phyloP scores from a whole-genome alignment of 1,139 yeast species.

The Yueomyces sp. region DNA sequence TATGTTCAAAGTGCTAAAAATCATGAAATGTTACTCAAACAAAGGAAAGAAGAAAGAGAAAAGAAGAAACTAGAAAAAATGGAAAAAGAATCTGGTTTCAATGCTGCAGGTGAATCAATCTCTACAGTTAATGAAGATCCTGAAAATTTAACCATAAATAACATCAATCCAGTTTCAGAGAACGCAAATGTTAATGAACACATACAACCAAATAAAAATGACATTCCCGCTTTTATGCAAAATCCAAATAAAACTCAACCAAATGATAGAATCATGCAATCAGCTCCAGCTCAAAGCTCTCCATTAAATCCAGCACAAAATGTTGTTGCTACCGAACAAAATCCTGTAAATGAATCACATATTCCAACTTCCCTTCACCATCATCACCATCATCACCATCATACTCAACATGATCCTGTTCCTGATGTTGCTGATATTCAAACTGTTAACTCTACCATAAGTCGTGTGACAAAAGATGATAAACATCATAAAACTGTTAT shows the following conservation, averaged over 20 bases:
- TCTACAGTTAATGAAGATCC: background rate
- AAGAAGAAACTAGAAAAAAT: slow-evolving; percentile 3
- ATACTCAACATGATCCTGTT: background rate
- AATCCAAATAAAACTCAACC: background rate
- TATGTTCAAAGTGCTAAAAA: slow-evolving; percentile 36
- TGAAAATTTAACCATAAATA: background rate
- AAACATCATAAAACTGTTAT: slow-evolving; percentile 21
- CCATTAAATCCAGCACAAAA: background rate
- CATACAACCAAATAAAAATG: background rate
- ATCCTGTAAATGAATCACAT: too few relatives aligned
- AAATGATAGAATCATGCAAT: too few relatives aligned
- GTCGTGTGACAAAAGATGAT: slow-evolving; percentile 6
- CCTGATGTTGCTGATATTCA: background rate
- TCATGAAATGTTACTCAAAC: slow-evolving; percentile 30
- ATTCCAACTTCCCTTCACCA: background rate
- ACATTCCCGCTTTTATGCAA: background rate
- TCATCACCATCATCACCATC: background rate
- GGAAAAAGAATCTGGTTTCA: background rate
- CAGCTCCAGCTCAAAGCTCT: background rate
- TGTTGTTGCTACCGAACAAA: too few relatives aligned
- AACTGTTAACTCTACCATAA: slow-evolving; percentile 1
- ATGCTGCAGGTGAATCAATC: background rate
- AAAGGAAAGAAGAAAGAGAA: slow-evolving; percentile 16
- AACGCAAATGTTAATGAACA: background rate
- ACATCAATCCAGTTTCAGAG: background rate